These are phyloP conservation scores for Acanthochlamys bracteata DNA, from an alignment of 106 monocot species.

Conservation along the genomic window DNA sequence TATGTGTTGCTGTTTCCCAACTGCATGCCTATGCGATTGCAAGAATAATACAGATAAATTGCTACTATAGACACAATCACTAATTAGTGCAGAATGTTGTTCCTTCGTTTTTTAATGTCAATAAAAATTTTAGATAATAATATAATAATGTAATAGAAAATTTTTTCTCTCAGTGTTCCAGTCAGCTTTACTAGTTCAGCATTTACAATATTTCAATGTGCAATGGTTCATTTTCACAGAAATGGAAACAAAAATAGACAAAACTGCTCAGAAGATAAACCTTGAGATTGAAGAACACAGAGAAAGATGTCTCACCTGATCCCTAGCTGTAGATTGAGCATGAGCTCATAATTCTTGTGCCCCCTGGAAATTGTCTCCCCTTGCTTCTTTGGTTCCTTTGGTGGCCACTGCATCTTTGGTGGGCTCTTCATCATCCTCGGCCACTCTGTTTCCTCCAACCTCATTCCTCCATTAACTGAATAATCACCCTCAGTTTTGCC, in stretches of 20 bases:
- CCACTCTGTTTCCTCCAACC: background rate
- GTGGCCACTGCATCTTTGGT: conserved; percentile 21
- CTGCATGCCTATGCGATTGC: conserved; percentile 47
- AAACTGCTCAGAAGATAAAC: no score
- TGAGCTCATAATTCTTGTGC: conserved; percentile 94
- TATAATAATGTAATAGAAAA: background rate
- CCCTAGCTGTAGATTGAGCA: conserved; percentile 97
- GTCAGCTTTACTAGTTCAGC: background rate
- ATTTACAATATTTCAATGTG: no score
- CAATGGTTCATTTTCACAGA: no score
- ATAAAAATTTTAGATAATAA: no score
- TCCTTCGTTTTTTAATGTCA: no score
- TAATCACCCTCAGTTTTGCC: conserved; percentile 3
- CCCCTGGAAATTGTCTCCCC: conserved; percentile 75
- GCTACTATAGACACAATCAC: no score
- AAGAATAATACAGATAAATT: no score
- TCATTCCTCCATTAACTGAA: background rate
- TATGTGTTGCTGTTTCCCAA: conserved; percentile 44
- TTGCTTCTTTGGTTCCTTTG: conserved; percentile 52
- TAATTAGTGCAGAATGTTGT: no score
- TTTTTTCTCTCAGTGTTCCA: background rate
- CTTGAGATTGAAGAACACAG: background rate
- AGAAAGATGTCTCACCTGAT: conserved; percentile 42
- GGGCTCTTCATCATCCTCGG: conserved; percentile 5
- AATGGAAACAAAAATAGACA: no score